Percentiles rank a stretch among this genome's conserved stretches.
phyloP scores from a whole-genome alignment of 805 yeast genomes.

The Saturnispora hagleri region DNA sequence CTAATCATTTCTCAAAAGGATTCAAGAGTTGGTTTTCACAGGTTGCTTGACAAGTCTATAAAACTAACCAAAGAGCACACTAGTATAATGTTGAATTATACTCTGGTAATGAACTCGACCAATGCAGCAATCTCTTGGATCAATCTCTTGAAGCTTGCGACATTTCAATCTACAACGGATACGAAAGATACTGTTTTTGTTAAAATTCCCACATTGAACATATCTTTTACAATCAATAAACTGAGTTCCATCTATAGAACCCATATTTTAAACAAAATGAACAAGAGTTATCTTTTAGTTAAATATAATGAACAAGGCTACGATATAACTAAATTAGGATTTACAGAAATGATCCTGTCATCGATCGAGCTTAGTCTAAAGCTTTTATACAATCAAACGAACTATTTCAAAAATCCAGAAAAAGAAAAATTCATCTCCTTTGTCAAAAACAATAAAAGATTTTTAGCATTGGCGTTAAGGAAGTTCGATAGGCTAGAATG shows the following conservation, averaged over 20 bases:
- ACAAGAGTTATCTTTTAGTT: background rate
- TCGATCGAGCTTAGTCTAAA: constrained; percentile 29
- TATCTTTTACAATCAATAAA: constrained; percentile 28
- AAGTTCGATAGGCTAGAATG: constrained; percentile 71
- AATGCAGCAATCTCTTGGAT: constrained; percentile 55
- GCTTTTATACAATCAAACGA: constrained; percentile 3
- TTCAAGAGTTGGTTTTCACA: constrained; percentile 45
- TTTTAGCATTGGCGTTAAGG: constrained; percentile 42
- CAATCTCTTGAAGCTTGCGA: constrained; percentile 40
- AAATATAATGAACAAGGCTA: constrained; percentile 18
- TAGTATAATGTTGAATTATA: constrained; percentile 27
- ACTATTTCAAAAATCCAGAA: constrained; percentile 4
- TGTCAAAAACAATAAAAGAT: constrained; percentile 20
- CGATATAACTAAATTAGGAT: constrained; percentile 17
- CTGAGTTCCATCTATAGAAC: background rate
- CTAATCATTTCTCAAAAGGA: constrained; percentile 13
- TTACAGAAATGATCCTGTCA: constrained; percentile 33
- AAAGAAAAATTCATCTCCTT: constrained; percentile 13
- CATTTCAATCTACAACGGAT: constrained; percentile 25
- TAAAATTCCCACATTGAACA: constrained; percentile 37
- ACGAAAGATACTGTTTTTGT: constrained; percentile 20
- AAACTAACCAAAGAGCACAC: constrained; percentile 31
- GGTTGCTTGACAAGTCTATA: constrained; percentile 61
- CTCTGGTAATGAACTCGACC: constrained; percentile 47
- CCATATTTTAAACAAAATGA: background rate